Conservation (phyloP, 768 basidiomycete genomes). For the Macrolepiota fuliginosa region DNA sequence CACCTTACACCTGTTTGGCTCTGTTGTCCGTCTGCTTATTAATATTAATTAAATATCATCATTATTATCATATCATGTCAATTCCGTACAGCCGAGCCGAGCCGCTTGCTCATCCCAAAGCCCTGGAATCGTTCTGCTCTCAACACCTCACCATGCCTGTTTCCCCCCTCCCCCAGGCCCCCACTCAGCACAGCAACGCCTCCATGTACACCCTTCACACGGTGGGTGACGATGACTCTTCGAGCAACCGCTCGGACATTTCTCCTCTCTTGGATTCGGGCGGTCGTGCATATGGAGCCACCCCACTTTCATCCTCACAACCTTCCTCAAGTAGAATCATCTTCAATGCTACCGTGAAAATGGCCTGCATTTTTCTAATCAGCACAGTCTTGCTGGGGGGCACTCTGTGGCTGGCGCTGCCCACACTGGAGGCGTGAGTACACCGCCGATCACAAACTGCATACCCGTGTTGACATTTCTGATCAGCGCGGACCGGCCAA, state of each 20-base stretch:
- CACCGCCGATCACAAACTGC: not conserved
- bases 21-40: conserved; percentile 14
- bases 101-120: not conserved
- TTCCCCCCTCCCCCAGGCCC: conserved; percentile 19
- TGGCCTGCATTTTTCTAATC: conserved; percentile 71
- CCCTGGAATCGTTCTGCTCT: conserved; percentile 2
- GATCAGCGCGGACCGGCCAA: conserved; percentile 67
- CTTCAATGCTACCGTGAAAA: conserved; percentile 80
- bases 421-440: conserved; percentile 74
- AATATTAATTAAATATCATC: not conserved
- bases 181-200: conserved; percentile 20
- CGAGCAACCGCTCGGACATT: conserved; percentile 23
- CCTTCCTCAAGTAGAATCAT: conserved; percentile 58
- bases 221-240: conserved; percentile 34
- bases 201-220: conserved; percentile 66
- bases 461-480: conserved; percentile 14
- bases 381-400: conserved; percentile 71
- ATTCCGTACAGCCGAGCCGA: not conserved
- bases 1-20: conserved; percentile 27
- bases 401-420: conserved; percentile 78
- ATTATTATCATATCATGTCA: too few species aligned
- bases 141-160: conserved; percentile 15
- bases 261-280: conserved; percentile 45
- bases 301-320: conserved; percentile 34
- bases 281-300: conserved; percentile 51